phyloP scores from a whole-genome alignment of 2,329 filamentous ascomycete species.

The Beauveria medogensis region DNA sequence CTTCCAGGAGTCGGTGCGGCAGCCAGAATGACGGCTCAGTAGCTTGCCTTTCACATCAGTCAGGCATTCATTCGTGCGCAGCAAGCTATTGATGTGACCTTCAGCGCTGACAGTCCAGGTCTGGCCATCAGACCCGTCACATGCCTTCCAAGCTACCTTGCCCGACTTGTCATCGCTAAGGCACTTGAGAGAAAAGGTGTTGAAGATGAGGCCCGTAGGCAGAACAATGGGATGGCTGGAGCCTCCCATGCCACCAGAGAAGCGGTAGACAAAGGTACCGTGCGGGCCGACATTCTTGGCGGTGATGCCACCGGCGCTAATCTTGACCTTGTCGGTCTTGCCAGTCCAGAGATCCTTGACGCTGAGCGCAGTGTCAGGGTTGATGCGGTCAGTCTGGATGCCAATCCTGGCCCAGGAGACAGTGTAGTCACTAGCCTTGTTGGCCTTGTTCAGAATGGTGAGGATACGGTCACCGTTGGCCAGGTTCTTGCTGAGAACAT shows the following conservation, averaged over 20 bases:
- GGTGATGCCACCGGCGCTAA: conserved; percentile 17
- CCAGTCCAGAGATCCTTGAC: conserved; percentile 38
- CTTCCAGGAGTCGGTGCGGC: conserved; percentile 30
- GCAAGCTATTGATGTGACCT: conserved; percentile 30
- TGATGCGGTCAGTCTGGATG: conserved; percentile 21
- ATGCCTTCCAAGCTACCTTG: conserved; percentile 26
- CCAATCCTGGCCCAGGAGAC: conserved; percentile 30
- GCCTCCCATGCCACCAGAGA: conserved; percentile 23
- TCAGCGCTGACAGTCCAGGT: conserved; percentile 30
- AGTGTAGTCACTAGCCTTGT: conserved; percentile 19
- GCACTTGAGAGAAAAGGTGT: conserved; percentile 36
- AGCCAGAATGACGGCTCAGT: conserved; percentile 12
- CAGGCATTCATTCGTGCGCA: conserved; percentile 25
- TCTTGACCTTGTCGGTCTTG: conserved; percentile 16
- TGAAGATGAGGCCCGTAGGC: conserved; percentile 42
- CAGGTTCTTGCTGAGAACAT: conserved; percentile 38
- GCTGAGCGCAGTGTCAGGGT: conserved; percentile 19
- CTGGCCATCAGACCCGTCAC: conserved; percentile 31
- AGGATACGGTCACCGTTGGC: conserved; percentile 38
- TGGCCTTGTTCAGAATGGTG: conserved; percentile 37
- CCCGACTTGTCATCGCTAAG: conserved; percentile 26
- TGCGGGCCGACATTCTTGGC: conserved; percentile 26
- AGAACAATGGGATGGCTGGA: conserved; percentile 19
- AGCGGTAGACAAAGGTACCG: conserved; percentile 34
- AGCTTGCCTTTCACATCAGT: conserved; percentile 17